Percentiles rank a stretch among this genome's conserved stretches.
Conservation (phyloP, 2,329 filamentous ascomycete genomes). For the Chalaropsis thielavioides region DNA sequence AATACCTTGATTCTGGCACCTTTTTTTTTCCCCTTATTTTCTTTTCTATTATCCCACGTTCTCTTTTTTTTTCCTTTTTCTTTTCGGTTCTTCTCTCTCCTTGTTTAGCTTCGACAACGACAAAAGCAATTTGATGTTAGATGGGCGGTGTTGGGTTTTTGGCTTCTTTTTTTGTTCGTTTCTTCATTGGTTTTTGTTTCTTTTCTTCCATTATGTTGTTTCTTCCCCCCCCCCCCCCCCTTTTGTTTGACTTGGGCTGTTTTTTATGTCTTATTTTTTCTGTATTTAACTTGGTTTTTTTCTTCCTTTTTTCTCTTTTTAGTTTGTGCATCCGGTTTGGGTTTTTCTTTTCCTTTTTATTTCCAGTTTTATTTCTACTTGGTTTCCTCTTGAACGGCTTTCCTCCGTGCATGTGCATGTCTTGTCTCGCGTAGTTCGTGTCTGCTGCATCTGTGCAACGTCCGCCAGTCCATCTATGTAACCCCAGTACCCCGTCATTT, state of each 20-base stretch:
- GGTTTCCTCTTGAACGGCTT: slow-evolving; percentile 11
- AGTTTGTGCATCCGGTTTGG: slow-evolving; percentile 6
- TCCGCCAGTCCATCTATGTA: too few species aligned
- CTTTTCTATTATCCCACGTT: not conserved
- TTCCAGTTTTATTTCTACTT: slow-evolving; percentile 16
- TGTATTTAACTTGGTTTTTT: not conserved
- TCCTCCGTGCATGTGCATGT: not conserved
- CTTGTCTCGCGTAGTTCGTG: too few species aligned
- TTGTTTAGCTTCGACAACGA: slow-evolving; percentile 3
- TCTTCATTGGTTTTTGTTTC: slow-evolving; percentile 22
- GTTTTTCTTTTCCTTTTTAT: slow-evolving; percentile 19
- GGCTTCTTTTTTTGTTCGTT: slow-evolving; percentile 18
- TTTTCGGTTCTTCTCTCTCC: not conserved
- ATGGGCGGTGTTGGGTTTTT: slow-evolving; percentile 11
- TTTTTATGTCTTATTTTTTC: slow-evolving; percentile 23
- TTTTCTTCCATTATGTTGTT: slow-evolving; percentile 25
- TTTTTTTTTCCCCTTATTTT: not conserved
- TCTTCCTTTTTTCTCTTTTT: slow-evolving; percentile 1
- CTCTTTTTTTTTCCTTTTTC: not conserved
- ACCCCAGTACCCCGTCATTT: too few species aligned
- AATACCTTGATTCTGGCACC: not conserved
- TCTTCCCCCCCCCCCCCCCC: slow-evolving; percentile 16
- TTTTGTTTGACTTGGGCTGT: slow-evolving; percentile 21
- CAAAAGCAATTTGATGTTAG: slow-evolving; percentile 14
- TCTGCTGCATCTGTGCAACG: too few species aligned